Base-by-base conservation (phyloP, 345 rosid genomes). In the Ceriops zippeliana region DNA sequence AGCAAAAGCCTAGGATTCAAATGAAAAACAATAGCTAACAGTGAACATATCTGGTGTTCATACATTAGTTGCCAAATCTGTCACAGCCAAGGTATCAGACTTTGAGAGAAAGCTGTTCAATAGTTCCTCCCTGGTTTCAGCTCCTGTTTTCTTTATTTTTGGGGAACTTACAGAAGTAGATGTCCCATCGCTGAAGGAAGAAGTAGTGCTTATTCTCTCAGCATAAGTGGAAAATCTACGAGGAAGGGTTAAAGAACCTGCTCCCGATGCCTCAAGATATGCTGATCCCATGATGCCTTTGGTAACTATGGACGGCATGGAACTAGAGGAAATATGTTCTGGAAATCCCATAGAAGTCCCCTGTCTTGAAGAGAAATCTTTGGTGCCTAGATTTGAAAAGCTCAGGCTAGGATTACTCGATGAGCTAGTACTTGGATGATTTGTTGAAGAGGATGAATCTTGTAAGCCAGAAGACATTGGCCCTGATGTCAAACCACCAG, bases 121-220 rank as follows among this genome's bases (percentile, higher is more conserved):
- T 62, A 83, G 80, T 26, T 92, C 96, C 74, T 85, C 96, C 74
- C 84, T 87, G 61, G 96, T 87, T 78, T 92, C 97, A 69, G 86
- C 82, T 70, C 98, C 96, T 0, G 92, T 86, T 80, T 96, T 92
- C 97, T 95, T 96, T 69, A 81, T 76, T 84, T 92, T 96, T 2
- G 98, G 98, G 10, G 99, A 90, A 68, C 84, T 82, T 24, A 70
- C 74, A 31, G 85, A 68, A 56, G 80, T 78, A 63, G 96, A 84
- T 46, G 79, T 67, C 26, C 87, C 89, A 28, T 91, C 97, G 53
- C 81, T 82, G 67, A 88, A 87, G 75, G 96, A 83, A 78, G 97
- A 77, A 75, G 89, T 75, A 66, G 96, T 84, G 78, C 97, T 81
- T 75, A 89, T 90, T 82, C 98, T 87, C 84, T 95, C 98, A 7